These are phyloP conservation scores for Pichia eremophila DNA, from an alignment of 805 yeast species.

Conservation along the genomic window DNA sequence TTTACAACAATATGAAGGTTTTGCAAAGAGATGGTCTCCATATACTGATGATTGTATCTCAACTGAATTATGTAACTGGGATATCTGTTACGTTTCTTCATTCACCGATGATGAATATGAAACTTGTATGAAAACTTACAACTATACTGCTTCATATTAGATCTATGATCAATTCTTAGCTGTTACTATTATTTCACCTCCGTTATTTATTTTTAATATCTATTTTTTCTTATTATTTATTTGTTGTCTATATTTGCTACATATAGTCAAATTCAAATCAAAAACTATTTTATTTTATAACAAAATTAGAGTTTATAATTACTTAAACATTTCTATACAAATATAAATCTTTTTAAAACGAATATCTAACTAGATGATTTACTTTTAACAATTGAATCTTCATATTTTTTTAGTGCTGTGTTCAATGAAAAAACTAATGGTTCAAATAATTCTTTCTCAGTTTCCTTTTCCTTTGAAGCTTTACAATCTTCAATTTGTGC, in stretches of 20 bases:
- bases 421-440: conserved; percentile 38
- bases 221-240: too few relatives aligned
- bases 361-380: conserved; percentile 1
- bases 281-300: background rate
- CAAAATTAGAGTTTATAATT: background rate
- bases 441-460: conserved; percentile 22
- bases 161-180: too few relatives aligned
- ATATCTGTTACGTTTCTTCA: conserved; percentile 33
- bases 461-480: conserved; percentile 10
- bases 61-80: conserved; percentile 36
- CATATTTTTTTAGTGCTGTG: conserved; percentile 39
- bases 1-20: conserved; percentile 41
- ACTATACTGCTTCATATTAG: background rate
- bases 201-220: background rate
- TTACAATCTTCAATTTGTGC: conserved; percentile 18
- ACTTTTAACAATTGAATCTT: conserved; percentile 28
- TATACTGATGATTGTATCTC: conserved; percentile 40
- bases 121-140: conserved; percentile 2
- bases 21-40: conserved; percentile 48
- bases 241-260: too few relatives aligned
- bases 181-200: background rate
- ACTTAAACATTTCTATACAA: background rate
- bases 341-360: too few relatives aligned
- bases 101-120: conserved; percentile 28
- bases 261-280: background rate